Percentiles rank a stretch among this genome's conserved stretches.
Evolutionary conservation across 2,329 filamentous ascomycete species (phyloP).

Genomic region (Clonostachys sp.): DNA sequence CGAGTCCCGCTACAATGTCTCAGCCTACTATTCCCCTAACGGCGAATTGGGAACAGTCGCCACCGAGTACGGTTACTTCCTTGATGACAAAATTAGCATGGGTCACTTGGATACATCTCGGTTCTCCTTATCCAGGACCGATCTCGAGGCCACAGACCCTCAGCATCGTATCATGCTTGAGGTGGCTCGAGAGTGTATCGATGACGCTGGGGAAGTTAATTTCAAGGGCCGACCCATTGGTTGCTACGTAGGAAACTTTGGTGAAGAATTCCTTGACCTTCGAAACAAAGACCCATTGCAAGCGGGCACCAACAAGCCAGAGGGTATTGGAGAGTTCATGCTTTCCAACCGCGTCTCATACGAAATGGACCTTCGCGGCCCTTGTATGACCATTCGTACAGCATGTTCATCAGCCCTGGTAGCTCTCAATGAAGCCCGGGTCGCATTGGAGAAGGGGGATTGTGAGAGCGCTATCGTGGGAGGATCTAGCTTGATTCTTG

Average conservation of each 20-base stretch:
- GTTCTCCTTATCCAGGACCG: conserved; percentile 26
- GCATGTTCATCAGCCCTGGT: conserved; percentile 1
- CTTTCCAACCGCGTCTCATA: too few relatives aligned
- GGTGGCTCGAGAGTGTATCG: conserved; percentile 31
- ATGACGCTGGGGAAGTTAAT: conserved; percentile 9
- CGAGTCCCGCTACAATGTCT: conserved; percentile 12
- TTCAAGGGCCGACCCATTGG: conserved; percentile 16
- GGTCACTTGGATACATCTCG: conserved; percentile 16
- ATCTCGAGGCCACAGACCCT: conserved; percentile 32
- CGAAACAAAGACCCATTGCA: too few relatives aligned
- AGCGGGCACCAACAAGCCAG: too few relatives aligned
- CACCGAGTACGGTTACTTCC: background rate
- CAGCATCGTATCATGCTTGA: conserved; percentile 34
- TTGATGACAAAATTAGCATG: conserved; percentile 9
- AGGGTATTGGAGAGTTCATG: background rate
- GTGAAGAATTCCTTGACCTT: conserved; percentile 10
- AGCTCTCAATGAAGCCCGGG: background rate
- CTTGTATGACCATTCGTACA: conserved; percentile 14
- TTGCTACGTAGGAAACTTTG: conserved; percentile 20
- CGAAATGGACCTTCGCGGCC: conserved; percentile 38
- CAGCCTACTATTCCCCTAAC: conserved; percentile 15
- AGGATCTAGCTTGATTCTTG: too few relatives aligned
- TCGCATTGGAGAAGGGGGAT: background rate
- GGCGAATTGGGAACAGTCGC: conserved; percentile 14
- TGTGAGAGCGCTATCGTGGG: too few relatives aligned